A percentile compares a stretch with the other conserved stretches of the same genome.
phyloP scores from a whole-genome alignment of 495 filamentous ascomycete genomes.

The Aspergillus diversus region DNA sequence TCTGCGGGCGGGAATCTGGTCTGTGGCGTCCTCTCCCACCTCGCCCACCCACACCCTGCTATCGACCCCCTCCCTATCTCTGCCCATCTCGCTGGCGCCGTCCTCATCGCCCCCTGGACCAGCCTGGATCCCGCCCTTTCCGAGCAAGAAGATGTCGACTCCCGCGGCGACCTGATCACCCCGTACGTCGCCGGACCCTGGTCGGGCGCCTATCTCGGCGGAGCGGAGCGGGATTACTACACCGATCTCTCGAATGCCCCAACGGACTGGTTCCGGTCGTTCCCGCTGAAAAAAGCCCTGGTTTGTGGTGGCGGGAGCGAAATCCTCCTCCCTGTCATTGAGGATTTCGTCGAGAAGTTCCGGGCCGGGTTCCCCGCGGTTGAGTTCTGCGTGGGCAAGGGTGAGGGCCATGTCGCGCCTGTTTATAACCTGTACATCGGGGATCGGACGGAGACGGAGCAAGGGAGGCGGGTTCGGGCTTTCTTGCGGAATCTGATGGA shows the following conservation, averaged over 20 bases:
- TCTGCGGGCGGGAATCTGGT: constrained; percentile 68
- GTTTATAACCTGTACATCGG: constrained; percentile 47
- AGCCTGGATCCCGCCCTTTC: constrained; percentile 47
- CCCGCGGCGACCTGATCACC: constrained; percentile 56
- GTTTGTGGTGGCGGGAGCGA: constrained; percentile 62
- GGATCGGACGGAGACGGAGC: constrained; percentile 41
- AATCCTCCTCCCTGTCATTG: constrained; percentile 61
- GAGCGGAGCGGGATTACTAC: constrained; percentile 53
- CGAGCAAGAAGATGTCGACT: constrained; percentile 48
- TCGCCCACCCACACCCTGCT: constrained; percentile 61
- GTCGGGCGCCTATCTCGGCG: constrained; percentile 53
- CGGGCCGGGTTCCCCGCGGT: constrained; percentile 36
- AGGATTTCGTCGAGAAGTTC: constrained; percentile 50
- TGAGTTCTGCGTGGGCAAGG: constrained; percentile 41
- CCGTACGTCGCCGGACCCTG: constrained; percentile 45
- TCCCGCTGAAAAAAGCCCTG: constrained; percentile 52
- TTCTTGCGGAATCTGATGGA: constrained; percentile 36
- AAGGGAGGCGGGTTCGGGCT: constrained; percentile 40
- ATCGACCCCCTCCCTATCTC: constrained; percentile 37
- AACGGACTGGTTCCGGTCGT: constrained; percentile 54
- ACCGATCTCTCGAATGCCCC: constrained; percentile 56
- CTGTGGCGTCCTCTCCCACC: constrained; percentile 60
- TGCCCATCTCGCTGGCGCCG: constrained; percentile 45
- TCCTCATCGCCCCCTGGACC: constrained; percentile 64
- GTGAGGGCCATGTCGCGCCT: constrained; percentile 50